A percentile compares a stretch with the other conserved stretches of the same genome.
Conservation (phyloP, 257 asterid genomes). For the Nicotiana knightiana region DNA sequence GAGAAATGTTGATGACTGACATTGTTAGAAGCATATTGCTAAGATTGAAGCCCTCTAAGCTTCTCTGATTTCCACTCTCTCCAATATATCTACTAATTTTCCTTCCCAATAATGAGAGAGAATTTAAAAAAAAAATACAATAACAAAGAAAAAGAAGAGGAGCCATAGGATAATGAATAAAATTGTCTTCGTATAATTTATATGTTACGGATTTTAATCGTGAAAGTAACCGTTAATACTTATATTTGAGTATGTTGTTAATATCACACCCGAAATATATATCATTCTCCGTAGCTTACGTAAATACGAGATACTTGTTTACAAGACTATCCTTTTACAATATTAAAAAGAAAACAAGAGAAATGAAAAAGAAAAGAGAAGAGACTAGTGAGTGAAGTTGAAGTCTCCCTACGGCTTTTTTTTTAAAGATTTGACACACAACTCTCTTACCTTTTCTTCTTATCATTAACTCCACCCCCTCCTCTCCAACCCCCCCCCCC, state of each 20-base stretch:
- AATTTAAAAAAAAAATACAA: background rate
- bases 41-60: background rate
- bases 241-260: too few relatives aligned
- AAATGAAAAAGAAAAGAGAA: background rate
- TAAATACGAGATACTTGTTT: too few relatives aligned
- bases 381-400: constrained; percentile 14
- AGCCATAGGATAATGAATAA: too few relatives aligned
- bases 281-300: too few relatives aligned
- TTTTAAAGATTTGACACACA: constrained; percentile 20
- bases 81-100: background rate
- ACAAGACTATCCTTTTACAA: too few relatives aligned
- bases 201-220: too few relatives aligned
- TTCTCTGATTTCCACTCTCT: background rate
- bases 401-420: constrained; percentile 19
- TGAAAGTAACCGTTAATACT: too few relatives aligned
- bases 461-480: background rate
- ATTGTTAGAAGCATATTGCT: background rate
- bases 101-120: constrained; percentile 5
- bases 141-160: too few relatives aligned
- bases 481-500: background rate
- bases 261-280: too few relatives aligned
- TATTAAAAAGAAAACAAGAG: too few relatives aligned
- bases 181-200: too few relatives aligned
- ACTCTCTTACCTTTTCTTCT: constrained; percentile 14
- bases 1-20: background rate